Evolutionary conservation across 768 basidiomycete genomes (phyloP).

Genomic region (Cystofilobasidium capitatum): DNA sequence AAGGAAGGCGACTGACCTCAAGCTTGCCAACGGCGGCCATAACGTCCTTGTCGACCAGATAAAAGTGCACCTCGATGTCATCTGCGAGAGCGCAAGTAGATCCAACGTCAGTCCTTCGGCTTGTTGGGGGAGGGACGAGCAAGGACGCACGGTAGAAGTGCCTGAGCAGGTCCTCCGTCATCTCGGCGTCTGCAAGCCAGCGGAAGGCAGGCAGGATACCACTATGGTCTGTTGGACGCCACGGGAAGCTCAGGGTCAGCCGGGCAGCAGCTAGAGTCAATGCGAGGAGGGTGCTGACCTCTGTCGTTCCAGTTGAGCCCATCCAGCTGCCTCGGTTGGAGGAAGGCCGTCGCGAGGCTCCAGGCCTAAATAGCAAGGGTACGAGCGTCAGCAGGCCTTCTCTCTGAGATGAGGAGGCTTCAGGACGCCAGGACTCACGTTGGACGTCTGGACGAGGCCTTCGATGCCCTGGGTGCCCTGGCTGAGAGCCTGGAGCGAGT

Average conservation of each 20-base stretch:
- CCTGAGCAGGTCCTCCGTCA: constrained; percentile 18
- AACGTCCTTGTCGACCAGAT: constrained; percentile 17
- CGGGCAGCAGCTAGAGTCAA: background rate
- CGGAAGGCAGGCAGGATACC: constrained; percentile 23
- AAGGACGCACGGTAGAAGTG: constrained; percentile 19
- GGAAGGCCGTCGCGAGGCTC: constrained; percentile 52
- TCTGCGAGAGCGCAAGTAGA: too few species aligned
- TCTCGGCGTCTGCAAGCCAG: constrained; percentile 11
- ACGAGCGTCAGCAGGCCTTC: background rate
- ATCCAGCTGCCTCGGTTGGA: constrained; percentile 47
- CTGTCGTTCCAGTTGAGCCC: constrained; percentile 51
- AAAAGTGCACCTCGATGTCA: constrained; percentile 11
- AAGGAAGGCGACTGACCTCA: constrained; percentile 11
- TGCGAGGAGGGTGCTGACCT: constrained; percentile 43
- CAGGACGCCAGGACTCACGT: background rate
- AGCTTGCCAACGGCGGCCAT: background rate
- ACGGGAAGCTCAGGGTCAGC: background rate
- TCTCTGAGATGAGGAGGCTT: background rate
- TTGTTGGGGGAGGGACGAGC: background rate
- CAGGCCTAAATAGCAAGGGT: constrained; percentile 44
- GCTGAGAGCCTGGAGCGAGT: constrained; percentile 11
- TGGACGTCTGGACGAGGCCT: constrained; percentile 7
- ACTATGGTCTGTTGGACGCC: constrained; percentile 12
- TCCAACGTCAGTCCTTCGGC: too few species aligned
- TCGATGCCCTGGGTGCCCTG: background rate